Evolutionary conservation across 2,329 filamentous ascomycete genomes (phyloP).

Genomic region (Arthrobotrys megalospora): DNA sequence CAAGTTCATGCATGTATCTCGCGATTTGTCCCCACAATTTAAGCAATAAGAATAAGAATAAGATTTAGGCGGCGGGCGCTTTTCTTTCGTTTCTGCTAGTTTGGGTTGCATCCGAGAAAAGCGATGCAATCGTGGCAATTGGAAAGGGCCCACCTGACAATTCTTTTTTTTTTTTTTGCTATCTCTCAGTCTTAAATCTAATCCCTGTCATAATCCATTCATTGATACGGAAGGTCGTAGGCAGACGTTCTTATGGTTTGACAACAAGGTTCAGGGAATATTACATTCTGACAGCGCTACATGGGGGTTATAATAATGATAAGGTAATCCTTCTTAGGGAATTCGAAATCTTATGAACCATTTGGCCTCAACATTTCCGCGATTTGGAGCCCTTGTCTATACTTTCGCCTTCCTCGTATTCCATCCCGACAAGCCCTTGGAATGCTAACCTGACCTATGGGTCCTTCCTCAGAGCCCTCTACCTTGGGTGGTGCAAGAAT

Average conservation of each 20-base stretch:
- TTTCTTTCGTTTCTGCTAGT: conserved; percentile 42
- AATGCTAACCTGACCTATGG: conserved; percentile 52
- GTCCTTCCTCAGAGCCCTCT: conserved; percentile 13
- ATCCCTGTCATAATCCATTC: conserved; percentile 39
- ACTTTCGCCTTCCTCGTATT: conserved; percentile 38
- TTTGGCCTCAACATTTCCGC: background rate
- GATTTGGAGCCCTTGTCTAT: conserved; percentile 20
- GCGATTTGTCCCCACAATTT: conserved; percentile 32
- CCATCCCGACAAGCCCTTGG: conserved; percentile 16
- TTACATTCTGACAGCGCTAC: background rate
- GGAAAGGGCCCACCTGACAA: conserved; percentile 45
- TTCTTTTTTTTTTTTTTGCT: conserved; percentile 32
- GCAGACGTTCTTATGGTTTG: conserved; percentile 45
- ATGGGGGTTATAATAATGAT: conserved; percentile 1
- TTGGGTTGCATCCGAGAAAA: conserved; percentile 45
- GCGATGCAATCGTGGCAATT: conserved; percentile 37
- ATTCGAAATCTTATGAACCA: background rate
- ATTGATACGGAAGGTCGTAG: conserved; percentile 55
- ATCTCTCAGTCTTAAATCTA: conserved; percentile 35
- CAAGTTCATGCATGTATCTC: background rate
- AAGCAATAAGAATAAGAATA: conserved; percentile 32
- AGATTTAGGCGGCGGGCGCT: conserved; percentile 47
- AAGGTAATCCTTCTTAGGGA: conserved; percentile 17
- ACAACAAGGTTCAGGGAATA: conserved; percentile 40
- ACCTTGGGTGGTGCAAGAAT: conserved; percentile 40